These are phyloP conservation scores for Rhododendron ferrugineum DNA, from an alignment of 148 eudicot species.

Conservation along the genomic window DNA sequence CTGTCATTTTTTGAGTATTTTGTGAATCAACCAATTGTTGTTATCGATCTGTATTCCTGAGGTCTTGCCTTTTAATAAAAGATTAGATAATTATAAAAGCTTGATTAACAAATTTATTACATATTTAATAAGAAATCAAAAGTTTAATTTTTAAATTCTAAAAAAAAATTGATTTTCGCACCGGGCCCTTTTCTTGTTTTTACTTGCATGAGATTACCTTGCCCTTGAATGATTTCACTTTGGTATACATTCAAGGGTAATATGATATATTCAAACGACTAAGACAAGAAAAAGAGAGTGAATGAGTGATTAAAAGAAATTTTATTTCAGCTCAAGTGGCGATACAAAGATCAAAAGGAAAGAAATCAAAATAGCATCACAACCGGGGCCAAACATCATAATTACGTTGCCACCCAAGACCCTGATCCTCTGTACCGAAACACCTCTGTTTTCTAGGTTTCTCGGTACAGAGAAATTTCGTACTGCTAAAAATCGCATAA, in stretches of 20 bases:
- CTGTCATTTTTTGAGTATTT: too few relatives aligned
- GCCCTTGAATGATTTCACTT: not conserved
- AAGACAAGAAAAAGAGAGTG: not conserved
- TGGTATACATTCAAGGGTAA: not conserved
- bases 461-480: not conserved
- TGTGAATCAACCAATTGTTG: too few relatives aligned
- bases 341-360: not conserved
- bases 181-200: not conserved
- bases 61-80: too few relatives aligned
- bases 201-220: not conserved
- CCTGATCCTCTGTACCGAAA: too few relatives aligned
- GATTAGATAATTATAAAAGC: too few relatives aligned
- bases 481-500: not conserved
- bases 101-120: not conserved
- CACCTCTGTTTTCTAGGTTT: too few relatives aligned
- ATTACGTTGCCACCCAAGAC: not conserved
- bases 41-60: too few relatives aligned
- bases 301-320: not conserved
- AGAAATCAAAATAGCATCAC: not conserved
- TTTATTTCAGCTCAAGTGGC: not conserved
- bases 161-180: not conserved
- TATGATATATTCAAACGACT: not conserved
- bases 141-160: not conserved
- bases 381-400: not conserved
- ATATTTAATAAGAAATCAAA: too few relatives aligned